Evolutionary conservation across 805 yeast genomes (phyloP).

Genomic region (Candida cerambycidarum): DNA sequence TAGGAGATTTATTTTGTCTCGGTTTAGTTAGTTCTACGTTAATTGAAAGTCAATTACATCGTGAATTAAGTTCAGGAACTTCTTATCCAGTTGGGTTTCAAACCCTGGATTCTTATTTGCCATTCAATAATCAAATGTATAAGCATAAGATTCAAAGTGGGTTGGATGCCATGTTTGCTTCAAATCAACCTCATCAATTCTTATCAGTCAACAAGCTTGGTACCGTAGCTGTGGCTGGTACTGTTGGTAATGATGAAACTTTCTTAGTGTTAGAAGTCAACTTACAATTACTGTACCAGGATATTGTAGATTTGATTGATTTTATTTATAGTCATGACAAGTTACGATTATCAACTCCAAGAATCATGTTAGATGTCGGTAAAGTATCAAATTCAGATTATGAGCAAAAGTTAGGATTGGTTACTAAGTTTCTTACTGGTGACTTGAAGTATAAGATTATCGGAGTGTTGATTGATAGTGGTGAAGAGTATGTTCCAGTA

Average conservation of each 20-base stretch:
- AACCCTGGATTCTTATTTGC: conserved; percentile 20
- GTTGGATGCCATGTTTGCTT: conserved; percentile 46
- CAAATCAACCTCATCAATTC: conserved; percentile 46
- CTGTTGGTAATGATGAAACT: conserved; percentile 51
- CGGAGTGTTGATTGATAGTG: conserved; percentile 43
- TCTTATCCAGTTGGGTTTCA: conserved; percentile 51
- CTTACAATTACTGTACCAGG: conserved; percentile 13
- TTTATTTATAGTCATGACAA: conserved; percentile 19
- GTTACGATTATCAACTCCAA: conserved; percentile 16
- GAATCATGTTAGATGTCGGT: conserved; percentile 31
- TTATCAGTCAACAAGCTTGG: conserved; percentile 49
- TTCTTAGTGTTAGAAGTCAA: conserved; percentile 40
- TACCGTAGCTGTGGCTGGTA: conserved; percentile 48
- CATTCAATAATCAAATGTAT: conserved; percentile 24
- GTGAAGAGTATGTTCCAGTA: conserved; percentile 30
- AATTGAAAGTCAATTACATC: conserved; percentile 49
- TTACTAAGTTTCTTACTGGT: conserved; percentile 18
- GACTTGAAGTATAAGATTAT: conserved; percentile 21
- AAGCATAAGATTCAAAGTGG: conserved; percentile 35
- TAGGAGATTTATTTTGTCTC: conserved; percentile 46
- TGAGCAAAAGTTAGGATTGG: conserved; percentile 12
- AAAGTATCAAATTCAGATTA: conserved; percentile 19
- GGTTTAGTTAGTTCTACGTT: conserved; percentile 45
- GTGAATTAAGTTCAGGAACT: conserved; percentile 51
- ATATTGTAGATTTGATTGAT: conserved; percentile 15